These are phyloP conservation scores for Fusarium palustre DNA, from an alignment of 2,329 filamentous ascomycete genomes.

Conservation along the genomic window DNA sequence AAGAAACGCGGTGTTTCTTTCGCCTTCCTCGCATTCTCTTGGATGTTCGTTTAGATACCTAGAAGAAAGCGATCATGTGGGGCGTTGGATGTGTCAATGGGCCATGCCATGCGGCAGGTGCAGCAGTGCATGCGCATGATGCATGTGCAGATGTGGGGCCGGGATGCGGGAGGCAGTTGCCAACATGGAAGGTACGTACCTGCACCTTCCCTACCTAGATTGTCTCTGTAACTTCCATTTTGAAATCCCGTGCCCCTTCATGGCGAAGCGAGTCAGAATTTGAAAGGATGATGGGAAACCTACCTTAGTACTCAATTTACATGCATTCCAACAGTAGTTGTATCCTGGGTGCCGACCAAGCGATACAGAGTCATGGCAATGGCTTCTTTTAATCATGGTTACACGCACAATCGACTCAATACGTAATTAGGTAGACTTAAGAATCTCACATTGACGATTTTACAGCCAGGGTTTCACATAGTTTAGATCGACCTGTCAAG, in stretches of 20 bases:
- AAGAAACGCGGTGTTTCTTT: constrained; percentile 8
- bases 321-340: background rate
- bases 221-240: background rate
- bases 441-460: constrained; percentile 14
- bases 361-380: background rate
- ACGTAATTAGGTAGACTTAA: background rate
- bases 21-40: constrained; percentile 26
- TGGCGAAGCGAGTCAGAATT: constrained; percentile 1
- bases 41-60: background rate
- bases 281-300: background rate
- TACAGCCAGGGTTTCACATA: constrained; percentile 22
- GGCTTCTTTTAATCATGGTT: background rate
- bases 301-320: no score
- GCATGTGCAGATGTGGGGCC: constrained; percentile 34
- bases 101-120: constrained; percentile 29
- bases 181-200: background rate
- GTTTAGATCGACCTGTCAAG: constrained; percentile 17
- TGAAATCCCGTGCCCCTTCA: constrained; percentile 25
- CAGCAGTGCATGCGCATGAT: background rate
- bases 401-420: background rate
- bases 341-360: background rate
- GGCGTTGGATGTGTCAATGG: constrained; percentile 1
- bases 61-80: background rate
- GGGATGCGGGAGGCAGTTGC: constrained; percentile 21
- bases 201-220: background rate